These are phyloP conservation scores for Eucalyptus cloeziana DNA, from an alignment of 345 rosid species.

Conservation along the genomic window DNA sequence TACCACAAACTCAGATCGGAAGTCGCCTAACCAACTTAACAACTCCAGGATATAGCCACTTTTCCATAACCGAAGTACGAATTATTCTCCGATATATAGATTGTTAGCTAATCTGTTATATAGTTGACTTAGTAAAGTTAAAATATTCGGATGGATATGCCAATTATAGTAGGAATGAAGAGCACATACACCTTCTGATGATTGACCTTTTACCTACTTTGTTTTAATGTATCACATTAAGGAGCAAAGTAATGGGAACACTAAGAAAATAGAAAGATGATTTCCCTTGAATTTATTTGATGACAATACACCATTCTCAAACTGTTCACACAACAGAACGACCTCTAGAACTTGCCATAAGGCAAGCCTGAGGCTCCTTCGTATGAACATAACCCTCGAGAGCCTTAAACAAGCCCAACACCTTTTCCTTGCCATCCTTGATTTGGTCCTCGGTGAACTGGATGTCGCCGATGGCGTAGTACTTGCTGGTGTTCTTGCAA, in stretches of 20 bases:
- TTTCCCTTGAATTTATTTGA: neutral
- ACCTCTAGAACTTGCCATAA: neutral
- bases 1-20: too few relatives aligned
- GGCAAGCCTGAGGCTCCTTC: neutral
- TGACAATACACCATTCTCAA: neutral
- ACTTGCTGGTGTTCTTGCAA: slow-evolving; percentile 10
- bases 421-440: slow-evolving; percentile 6
- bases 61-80: neutral
- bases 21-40: too few relatives aligned
- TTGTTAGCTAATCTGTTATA: neutral
- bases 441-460: slow-evolving; percentile 9
- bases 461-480: neutral
- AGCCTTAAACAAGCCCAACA: slow-evolving; percentile 3
- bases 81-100: neutral
- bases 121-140: neutral
- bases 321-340: neutral
- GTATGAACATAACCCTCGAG: slow-evolving; percentile 3
- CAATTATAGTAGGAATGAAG: neutral
- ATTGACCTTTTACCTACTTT: neutral
- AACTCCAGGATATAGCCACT: neutral
- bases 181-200: neutral
- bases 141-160: neutral
- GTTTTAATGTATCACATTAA: neutral
- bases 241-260: neutral
- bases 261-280: neutral